These are phyloP conservation scores for Fusarium verticillioides DNA, from an alignment of 2,329 filamentous ascomycete species.

Conservation along the genomic window DNA sequence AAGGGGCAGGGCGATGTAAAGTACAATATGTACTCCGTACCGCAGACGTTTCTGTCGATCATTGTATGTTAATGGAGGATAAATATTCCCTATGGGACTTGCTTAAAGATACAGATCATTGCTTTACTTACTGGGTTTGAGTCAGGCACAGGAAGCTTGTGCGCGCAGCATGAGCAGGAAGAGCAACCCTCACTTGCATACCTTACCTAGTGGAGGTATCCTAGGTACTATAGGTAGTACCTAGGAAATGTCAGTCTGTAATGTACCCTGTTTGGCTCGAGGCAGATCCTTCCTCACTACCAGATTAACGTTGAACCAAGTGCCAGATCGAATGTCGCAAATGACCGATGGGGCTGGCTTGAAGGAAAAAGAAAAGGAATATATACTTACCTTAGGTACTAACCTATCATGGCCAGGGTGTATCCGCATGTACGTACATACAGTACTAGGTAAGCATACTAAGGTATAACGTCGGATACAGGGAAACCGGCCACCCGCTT, in stretches of 20 bases:
- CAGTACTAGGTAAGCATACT: neutral
- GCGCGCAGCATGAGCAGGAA: slow-evolving; percentile 3
- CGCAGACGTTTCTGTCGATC: neutral
- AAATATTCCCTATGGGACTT: neutral
- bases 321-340: neutral
- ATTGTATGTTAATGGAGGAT: neutral
- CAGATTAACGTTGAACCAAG: neutral
- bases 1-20: neutral
- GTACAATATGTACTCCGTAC: neutral
- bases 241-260: neutral
- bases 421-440: neutral
- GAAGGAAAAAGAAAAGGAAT: neutral
- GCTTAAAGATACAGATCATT: neutral
- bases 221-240: neutral
- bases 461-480: too few species aligned
- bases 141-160: slow-evolving; percentile 20
- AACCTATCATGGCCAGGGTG: neutral
- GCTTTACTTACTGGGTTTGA: neutral
- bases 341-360: neutral
- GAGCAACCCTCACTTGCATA: neutral
- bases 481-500: too few species aligned
- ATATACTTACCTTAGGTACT: neutral
- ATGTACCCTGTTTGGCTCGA: slow-evolving; percentile 3
- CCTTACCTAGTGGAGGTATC: too few species aligned
- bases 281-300: neutral